Evolutionary conservation across 2,329 filamentous ascomycete genomes (phyloP).

Genomic region (Phaeosphaeriaceae sp.): DNA sequence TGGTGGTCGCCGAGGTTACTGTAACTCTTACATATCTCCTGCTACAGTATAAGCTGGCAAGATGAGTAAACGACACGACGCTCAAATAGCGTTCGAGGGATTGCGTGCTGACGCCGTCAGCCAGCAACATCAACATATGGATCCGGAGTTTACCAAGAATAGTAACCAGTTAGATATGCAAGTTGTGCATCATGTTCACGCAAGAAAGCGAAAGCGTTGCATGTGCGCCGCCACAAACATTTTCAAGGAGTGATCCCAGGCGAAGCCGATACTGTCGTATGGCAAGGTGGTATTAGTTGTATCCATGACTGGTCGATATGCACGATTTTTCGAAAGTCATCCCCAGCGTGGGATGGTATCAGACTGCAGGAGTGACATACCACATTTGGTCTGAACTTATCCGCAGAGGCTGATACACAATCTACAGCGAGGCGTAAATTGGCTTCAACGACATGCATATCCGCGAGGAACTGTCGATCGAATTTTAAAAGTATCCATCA

Average conservation of each 20-base stretch:
- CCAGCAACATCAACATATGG: neutral
- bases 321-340: neutral
- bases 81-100: neutral
- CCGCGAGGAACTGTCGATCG: neutral
- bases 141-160: neutral
- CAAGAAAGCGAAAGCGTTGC: neutral
- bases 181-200: neutral
- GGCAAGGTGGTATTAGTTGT: neutral
- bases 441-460: neutral
- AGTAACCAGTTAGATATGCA: neutral
- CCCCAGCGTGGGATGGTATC: neutral
- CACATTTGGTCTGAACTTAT: neutral
- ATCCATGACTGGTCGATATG: neutral
- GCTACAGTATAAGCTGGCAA: neutral
- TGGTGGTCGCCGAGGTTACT: neutral
- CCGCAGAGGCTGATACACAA: neutral
- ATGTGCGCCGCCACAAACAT: neutral
- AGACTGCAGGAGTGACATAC: conserved; percentile 2
- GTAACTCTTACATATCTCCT: neutral
- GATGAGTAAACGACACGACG: neutral
- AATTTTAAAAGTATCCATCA: neutral
- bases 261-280: neutral
- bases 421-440: neutral
- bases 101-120: neutral
- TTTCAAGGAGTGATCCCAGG: neutral